These are phyloP conservation scores for Zymoseptoria ardabiliae DNA, from an alignment of 2,329 filamentous ascomycete genomes.

Conservation along the genomic window DNA sequence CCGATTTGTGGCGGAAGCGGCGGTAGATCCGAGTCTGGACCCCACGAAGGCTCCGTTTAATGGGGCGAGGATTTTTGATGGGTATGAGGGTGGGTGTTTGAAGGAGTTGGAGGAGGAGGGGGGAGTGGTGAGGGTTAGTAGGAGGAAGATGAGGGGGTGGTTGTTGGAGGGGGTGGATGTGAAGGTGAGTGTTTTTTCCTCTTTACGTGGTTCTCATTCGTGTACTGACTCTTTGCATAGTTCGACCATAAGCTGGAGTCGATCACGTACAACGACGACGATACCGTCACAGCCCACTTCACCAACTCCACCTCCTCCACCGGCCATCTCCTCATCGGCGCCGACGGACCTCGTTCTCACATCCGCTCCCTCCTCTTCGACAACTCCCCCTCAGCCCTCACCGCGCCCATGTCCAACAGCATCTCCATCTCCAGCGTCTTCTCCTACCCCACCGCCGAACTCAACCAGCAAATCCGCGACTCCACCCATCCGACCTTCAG, in stretches of 20 bases:
- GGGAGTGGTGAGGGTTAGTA: conserved; percentile 9
- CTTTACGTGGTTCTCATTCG: background rate
- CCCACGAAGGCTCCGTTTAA: conserved; percentile 7
- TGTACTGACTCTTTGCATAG: background rate
- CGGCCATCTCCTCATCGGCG: conserved; percentile 18
- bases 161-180: conserved; percentile 12
- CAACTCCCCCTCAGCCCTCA: background rate
- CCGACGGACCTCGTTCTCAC: conserved; percentile 18
- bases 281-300: conserved; percentile 14
- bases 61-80: conserved; percentile 15
- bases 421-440: conserved; percentile 14
- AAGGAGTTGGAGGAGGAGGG: conserved; percentile 11
- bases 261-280: conserved; percentile 5
- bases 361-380: conserved; percentile 15
- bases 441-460: conserved; percentile 11
- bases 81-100: conserved; percentile 10
- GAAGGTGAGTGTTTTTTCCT: conserved; percentile 5
- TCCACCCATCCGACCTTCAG: conserved; percentile 13
- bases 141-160: conserved; percentile 12
- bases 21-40: conserved; percentile 14
- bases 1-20: conserved; percentile 8
- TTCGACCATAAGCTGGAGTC: conserved; percentile 3
- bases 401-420: background rate
- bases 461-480: conserved; percentile 7
- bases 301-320: conserved; percentile 10